Evolutionary conservation across 2,329 filamentous ascomycete genomes (phyloP).

Genomic region (Claviceps quebecensis): DNA sequence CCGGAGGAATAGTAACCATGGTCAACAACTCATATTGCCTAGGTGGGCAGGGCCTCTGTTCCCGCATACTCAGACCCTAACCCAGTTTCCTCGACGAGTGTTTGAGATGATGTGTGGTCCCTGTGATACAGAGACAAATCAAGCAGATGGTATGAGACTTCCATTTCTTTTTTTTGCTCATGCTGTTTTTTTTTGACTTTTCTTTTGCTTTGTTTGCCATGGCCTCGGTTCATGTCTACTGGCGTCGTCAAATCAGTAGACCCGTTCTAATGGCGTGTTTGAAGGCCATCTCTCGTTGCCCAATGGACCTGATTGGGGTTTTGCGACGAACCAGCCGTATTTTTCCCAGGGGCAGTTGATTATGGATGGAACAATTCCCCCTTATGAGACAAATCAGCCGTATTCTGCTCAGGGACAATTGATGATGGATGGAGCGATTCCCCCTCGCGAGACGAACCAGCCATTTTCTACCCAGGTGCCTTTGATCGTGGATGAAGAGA

Average conservation of each 20-base stretch:
- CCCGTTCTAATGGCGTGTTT: background rate
- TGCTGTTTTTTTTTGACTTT: background rate
- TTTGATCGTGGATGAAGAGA: no score
- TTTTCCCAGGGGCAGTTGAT: no score
- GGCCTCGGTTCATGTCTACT: background rate
- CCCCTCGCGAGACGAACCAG: no score
- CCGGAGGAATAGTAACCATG: constrained; percentile 1
- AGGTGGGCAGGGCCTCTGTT: constrained; percentile 12
- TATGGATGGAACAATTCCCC: constrained; percentile 5
- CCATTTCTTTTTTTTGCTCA: background rate
- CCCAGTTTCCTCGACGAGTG: constrained; percentile 16
- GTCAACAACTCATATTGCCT: constrained; percentile 10
- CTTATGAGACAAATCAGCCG: no score
- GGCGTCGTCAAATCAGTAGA: background rate
- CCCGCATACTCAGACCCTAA: constrained; percentile 11
- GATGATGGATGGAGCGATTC: no score
- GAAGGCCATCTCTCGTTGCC: constrained; percentile 22
- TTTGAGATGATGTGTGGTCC: constrained; percentile 18
- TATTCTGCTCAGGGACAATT: no score
- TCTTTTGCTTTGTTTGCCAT: background rate
- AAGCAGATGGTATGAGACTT: constrained; percentile 17
- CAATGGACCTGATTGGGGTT: constrained; percentile 12
- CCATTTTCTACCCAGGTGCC: no score
- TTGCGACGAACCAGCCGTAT: constrained; percentile 19
- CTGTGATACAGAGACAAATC: constrained; percentile 16